Evolutionary conservation across 768 basidiomycete genomes (phyloP), one percentile per base, ranked within the genome.

Genomic region (Chlorophyllum brunneum): DNA sequence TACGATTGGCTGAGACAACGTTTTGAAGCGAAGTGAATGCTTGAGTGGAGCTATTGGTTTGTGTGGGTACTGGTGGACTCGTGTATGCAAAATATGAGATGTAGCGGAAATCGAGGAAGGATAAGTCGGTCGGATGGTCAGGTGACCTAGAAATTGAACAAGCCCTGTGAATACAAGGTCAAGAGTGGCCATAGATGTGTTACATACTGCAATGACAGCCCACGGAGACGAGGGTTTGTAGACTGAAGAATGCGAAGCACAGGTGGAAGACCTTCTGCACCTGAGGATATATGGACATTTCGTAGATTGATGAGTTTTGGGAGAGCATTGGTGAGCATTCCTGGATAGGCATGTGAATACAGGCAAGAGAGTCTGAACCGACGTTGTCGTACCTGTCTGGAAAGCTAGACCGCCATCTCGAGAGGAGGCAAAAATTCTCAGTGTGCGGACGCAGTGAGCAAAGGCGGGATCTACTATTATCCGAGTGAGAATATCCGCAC

Each of bases 251-350:
- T 72, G 5, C 74, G 70, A 27, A 86, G 63, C 23, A 86, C 71
- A 2, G 77, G 72, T 7, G 70, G 58, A 39, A 85, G 75, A 31
- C 79, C 73, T 15, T 81, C 80, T 33, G 69, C 73, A 1, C 75
- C 69, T 13, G 83, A 81, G n/a, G 76, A 76, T 38, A 84, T 79
- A 61, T 82, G 79, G 2, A 85, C 75, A 51, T 80, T 81, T 26
- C 77, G 72, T 30, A 88, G 69, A 57, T 80, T 84, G 44, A 66
- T 65, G 24, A 88, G 62, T 59, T 81, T 83, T 7, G 85, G 83
- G 8, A 88, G 69, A 2, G 83, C 82, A 39, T 86, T 88, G 16
- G 79, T 76, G 48, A 88, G 67, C 80, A 88, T 86, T 23, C 83
- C 84, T 85, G 20, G 15, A 31, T 16, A 40, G 30, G 20, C 9